phyloP scores from a whole-genome alignment of 805 yeast genomes.

The Saturnispora ahearnii region DNA sequence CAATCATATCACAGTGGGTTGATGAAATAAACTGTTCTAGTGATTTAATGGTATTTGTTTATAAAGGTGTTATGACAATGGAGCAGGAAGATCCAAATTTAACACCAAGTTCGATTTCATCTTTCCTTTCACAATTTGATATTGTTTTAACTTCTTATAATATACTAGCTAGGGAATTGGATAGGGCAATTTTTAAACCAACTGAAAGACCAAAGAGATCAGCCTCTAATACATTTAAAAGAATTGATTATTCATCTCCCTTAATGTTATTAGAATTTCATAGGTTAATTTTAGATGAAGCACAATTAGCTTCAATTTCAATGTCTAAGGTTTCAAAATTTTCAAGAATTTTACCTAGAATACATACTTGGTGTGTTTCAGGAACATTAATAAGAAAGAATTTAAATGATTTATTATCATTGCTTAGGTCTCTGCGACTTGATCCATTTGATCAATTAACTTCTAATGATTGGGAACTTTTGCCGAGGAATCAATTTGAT shows the following conservation, averaged over 20 bases:
- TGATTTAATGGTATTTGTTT: constrained; percentile 48
- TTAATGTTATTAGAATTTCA: constrained; percentile 75
- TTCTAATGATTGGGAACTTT: constrained; percentile 22
- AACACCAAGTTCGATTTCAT: constrained; percentile 35
- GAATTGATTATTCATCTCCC: constrained; percentile 67
- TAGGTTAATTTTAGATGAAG: constrained; percentile 89
- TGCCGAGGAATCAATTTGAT: constrained; percentile 33
- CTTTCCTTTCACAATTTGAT: constrained; percentile 54
- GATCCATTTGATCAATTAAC: constrained; percentile 47
- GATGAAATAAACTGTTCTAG: constrained; percentile 57
- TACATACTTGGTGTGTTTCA: constrained; percentile 94
- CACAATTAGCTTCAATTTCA: constrained; percentile 78
- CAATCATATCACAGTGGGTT: constrained; percentile 80
- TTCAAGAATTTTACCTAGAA: constrained; percentile 69
- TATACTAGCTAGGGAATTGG: constrained; percentile 64
- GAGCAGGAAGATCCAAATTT: constrained; percentile 18
- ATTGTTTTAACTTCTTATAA: constrained; percentile 74
- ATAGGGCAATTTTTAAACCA: constrained; percentile 68
- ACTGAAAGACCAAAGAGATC: constrained; percentile 40
- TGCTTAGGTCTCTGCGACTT: constrained; percentile 56
- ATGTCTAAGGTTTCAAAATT: constrained; percentile 71
- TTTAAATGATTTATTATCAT: constrained; percentile 59
- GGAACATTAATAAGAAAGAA: constrained; percentile 82
- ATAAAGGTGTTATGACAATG: constrained; percentile 45
- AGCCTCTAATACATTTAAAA: constrained; percentile 22